A percentile compares a stretch with the other conserved stretches of the same genome.
phyloP scores from a whole-genome alignment of 495 filamentous ascomycete species.

The Usnea hakonensis region DNA sequence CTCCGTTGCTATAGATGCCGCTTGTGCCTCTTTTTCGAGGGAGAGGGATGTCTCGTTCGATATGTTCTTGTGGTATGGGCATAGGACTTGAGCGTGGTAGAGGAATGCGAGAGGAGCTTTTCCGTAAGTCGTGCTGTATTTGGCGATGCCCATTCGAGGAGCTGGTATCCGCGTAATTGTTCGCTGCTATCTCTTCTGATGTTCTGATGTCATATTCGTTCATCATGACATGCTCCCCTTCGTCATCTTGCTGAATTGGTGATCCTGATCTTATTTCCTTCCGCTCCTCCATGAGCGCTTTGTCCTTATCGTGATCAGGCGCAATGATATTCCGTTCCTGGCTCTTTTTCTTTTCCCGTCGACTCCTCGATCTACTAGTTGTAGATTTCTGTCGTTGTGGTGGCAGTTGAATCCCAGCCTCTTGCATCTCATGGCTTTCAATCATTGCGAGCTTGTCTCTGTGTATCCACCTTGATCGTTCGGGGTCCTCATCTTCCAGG shows the following conservation, averaged over 20 bases:
- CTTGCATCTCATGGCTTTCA: conserved; percentile 85
- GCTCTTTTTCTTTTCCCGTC: conserved; percentile 44
- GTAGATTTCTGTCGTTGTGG: conserved; percentile 34
- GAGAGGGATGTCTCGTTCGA: conserved; percentile 64
- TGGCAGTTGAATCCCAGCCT: conserved; percentile 68
- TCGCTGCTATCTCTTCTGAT: conserved; percentile 72
- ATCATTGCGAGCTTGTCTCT: conserved; percentile 90
- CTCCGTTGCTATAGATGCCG: conserved; percentile 38
- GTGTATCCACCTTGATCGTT: conserved; percentile 85
- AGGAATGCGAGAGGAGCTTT: conserved; percentile 70
- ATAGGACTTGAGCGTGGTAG: conserved; percentile 68
- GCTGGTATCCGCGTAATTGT: conserved; percentile 39
- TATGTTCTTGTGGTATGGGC: conserved; percentile 60
- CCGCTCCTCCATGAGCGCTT: conserved; percentile 8
- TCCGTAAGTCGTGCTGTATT: conserved; percentile 37
- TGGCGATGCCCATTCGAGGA: conserved; percentile 30
- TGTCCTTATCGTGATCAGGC: conserved; percentile 26
- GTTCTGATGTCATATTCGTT: conserved; percentile 63
- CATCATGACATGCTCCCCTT: conserved; percentile 32
- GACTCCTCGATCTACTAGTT: conserved; percentile 53
- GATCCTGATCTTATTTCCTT: conserved; percentile 36
- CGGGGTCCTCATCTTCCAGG: conserved; percentile 43
- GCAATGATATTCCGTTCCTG: conserved; percentile 40
- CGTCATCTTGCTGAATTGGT: conserved; percentile 37
- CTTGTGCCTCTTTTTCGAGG: conserved; percentile 51